phyloP scores from a whole-genome alignment of 2,329 filamentous ascomycete genomes.

The Trichoderma sp. region DNA sequence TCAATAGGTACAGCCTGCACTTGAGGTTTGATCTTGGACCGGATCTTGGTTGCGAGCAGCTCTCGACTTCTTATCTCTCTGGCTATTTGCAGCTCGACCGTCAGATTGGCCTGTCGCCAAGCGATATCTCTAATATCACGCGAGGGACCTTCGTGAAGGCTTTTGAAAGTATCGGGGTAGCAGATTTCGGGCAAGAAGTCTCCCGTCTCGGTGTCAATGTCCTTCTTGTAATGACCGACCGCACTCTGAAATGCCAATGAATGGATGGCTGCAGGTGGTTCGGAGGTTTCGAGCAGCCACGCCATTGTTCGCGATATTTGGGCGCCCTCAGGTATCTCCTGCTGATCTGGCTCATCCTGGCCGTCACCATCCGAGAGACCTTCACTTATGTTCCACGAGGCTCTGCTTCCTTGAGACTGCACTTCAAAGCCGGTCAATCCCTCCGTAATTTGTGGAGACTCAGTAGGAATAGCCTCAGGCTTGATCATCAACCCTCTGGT shows the following conservation, averaged over 20 bases:
- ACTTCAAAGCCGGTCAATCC: not conserved
- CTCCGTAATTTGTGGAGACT: not conserved
- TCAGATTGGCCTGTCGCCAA: conserved; percentile 32
- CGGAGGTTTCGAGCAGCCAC: conserved; percentile 6
- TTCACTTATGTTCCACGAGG: conserved; percentile 13
- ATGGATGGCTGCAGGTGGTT: not conserved
- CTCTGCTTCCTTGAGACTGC: not conserved
- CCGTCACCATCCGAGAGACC: not conserved
- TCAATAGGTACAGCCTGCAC: conserved; percentile 2
- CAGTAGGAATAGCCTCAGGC: not conserved
- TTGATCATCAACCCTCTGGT: not conserved
- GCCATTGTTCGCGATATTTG: not conserved
- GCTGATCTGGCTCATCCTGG: not conserved
- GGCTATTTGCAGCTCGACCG: conserved; percentile 27
- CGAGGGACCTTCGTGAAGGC: not conserved
- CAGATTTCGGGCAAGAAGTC: conserved; percentile 32
- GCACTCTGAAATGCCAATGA: not conserved
- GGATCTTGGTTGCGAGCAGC: conserved; percentile 19
- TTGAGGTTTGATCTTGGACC: conserved; percentile 12
- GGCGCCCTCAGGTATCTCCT: not conserved
- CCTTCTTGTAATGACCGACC: conserved; percentile 23
- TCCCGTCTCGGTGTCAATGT: conserved; percentile 40
- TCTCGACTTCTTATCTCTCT: conserved; percentile 27
- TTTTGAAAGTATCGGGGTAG: conserved; percentile 32
- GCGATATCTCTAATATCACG: conserved; percentile 21